Evolutionary conservation across 2,329 filamentous ascomycete genomes (phyloP).

Genomic region (Didymella segeticola): DNA sequence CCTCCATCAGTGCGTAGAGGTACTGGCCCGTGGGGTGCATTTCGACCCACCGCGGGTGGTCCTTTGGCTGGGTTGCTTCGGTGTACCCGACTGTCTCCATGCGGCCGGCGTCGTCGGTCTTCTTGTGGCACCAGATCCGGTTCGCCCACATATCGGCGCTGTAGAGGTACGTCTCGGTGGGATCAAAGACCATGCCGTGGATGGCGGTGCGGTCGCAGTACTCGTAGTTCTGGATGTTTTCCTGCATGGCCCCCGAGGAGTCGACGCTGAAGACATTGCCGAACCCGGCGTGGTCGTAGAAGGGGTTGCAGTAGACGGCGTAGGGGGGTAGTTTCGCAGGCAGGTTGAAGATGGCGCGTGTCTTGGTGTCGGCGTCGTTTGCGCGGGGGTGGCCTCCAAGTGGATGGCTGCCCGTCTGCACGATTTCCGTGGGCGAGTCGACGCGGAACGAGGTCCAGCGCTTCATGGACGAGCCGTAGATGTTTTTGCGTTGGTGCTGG

Average conservation of each 20-base stretch:
- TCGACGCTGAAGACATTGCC: constrained; percentile 77
- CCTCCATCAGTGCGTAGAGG: constrained; percentile 87
- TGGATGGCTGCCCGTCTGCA: constrained; percentile 73
- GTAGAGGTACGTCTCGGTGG: constrained; percentile 76
- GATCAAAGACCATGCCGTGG: constrained; percentile 83
- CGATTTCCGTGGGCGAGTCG: constrained; percentile 75
- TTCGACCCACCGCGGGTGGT: constrained; percentile 89
- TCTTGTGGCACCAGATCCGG: constrained; percentile 85
- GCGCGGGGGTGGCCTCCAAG: constrained; percentile 77
- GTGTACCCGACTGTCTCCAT: constrained; percentile 75
- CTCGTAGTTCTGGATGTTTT: constrained; percentile 75
- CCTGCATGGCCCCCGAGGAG: constrained; percentile 61
- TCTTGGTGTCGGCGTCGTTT: constrained; percentile 74
- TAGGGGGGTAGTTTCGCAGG: constrained; percentile 79
- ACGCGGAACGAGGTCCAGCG: constrained; percentile 87
- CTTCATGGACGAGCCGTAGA: constrained; percentile 92
- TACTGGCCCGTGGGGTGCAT: constrained; percentile 80
- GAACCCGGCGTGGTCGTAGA: constrained; percentile 83
- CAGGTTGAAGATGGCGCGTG: constrained; percentile 86
- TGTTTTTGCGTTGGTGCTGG: constrained; percentile 80
- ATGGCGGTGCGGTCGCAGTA: constrained; percentile 75
- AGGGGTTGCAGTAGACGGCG: constrained; percentile 87
- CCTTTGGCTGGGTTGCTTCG: constrained; percentile 71
- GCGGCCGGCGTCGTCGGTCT: constrained; percentile 65
- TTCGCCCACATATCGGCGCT: constrained; percentile 79